Base-by-base conservation (phyloP, 2,329 filamentous ascomycete genomes). In the Lachnellula occidentalis region DNA sequence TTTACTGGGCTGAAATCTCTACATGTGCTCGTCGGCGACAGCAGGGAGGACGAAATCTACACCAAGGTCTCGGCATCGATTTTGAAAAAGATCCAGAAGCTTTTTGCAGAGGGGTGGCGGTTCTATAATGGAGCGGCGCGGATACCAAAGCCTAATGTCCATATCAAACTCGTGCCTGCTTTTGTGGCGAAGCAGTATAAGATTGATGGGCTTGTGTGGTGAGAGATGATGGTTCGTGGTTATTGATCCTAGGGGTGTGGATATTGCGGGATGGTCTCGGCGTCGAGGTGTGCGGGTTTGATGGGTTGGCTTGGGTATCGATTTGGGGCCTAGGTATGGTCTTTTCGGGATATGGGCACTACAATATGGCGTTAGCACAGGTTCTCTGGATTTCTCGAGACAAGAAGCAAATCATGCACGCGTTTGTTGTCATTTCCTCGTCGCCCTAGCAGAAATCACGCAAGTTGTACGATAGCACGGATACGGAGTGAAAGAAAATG, bases 201-300 rank as follows among this genome's bases (percentile, higher is more conserved):
- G 15, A 50, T 50, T 34, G 48, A 50, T 31, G 41, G 19, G 24
- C 41, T 50, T n/a, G 24, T n/a, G 21, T 50, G 48, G 48, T 50
- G 48, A 50, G 27, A n/a, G 17, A 34, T 24, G 43, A 31, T 31
- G 27, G 8, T 9, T 9, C 2, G 8, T 31, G 8, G 27, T 3
- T 31, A 8, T 31, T 31, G 8, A 24, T 24, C 24, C 24, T 24
- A 24, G 24, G 24, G 24, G 24, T 24, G 27, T 31, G 27, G 27
- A 31, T 31, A 9, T 2, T 31, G 9, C 27, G 27, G 2, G 27
- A 9, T 31, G 27, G 8, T 31, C 11, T 31, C 1, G 27, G 27
- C 8, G 27, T 31, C 27, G 7, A 11, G 27, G 27, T 31, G 27
- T 31, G 27, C 8, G 7, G 27, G 27, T 7, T 8, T 31, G 27